Evolutionary conservation across 306 rosid species (phyloP).

Genomic region (Arachis stenosperma): DNA sequence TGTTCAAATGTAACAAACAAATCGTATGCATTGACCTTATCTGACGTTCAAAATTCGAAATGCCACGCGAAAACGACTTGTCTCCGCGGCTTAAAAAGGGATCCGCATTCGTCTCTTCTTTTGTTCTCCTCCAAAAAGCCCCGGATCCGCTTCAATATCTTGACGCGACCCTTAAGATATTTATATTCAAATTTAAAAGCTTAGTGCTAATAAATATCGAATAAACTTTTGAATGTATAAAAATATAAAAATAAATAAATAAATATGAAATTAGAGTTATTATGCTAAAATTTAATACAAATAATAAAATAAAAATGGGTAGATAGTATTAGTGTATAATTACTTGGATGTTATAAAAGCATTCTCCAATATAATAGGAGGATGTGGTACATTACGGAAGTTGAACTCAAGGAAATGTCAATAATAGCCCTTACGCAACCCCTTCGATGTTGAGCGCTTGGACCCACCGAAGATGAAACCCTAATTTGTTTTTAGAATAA

Average conservation of each 20-base stretch:
- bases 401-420: neutral
- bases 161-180: neutral
- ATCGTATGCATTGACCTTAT: neutral
- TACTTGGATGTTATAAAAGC: too few relatives aligned
- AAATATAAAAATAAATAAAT: too few relatives aligned
- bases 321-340: too few relatives aligned
- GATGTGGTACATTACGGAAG: neutral
- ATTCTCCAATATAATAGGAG: too few relatives aligned
- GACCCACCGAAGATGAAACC: conserved; percentile 33
- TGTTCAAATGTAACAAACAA: neutral
- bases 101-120: neutral
- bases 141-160: neutral
- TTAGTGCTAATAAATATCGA: too few relatives aligned
- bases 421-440: neutral
- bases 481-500: neutral
- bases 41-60: neutral
- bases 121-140: neutral
- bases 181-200: neutral
- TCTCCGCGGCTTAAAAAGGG: neutral
- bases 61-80: neutral
- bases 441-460: neutral
- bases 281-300: too few relatives aligned
- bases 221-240: too few relatives aligned
- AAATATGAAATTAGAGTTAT: too few relatives aligned
- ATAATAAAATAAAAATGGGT: too few relatives aligned